phyloP scores from a whole-genome alignment of 2,329 filamentous ascomycete genomes.

The Sclerotinia spermophila region DNA sequence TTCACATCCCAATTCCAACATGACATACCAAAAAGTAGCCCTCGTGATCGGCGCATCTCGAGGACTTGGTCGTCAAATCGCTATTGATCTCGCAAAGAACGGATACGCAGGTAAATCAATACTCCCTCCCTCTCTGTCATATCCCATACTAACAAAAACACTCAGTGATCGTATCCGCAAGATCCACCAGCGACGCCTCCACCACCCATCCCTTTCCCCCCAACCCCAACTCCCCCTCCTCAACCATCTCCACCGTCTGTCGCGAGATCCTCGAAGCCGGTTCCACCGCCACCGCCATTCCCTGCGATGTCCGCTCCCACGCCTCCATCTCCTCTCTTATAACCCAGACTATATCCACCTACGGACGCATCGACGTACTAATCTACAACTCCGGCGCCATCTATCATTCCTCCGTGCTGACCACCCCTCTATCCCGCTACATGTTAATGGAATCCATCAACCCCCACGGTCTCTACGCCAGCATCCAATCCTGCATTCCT shows the following conservation, averaged over 20 bases:
- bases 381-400: slow-evolving; percentile 84
- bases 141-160: slow-evolving; percentile 2
- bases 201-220: slow-evolving; percentile 62
- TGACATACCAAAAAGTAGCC: slow-evolving; percentile 48
- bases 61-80: slow-evolving; percentile 73
- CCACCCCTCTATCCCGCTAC: slow-evolving; percentile 73
- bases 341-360: slow-evolving; percentile 41
- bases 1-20: slow-evolving; percentile 1
- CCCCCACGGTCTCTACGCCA: slow-evolving; percentile 70
- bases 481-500: slow-evolving; percentile 65
- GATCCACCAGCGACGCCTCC: slow-evolving; percentile 63
- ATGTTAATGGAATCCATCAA: slow-evolving; percentile 75
- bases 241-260: slow-evolving; percentile 78
- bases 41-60: slow-evolving; percentile 72
- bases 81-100: slow-evolving; percentile 68
- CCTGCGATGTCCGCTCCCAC: slow-evolving; percentile 65
- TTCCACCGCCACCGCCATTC: slow-evolving; percentile 61
- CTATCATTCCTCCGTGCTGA: slow-evolving; percentile 73
- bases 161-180: slow-evolving; percentile 64
- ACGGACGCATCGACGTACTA: slow-evolving; percentile 62
- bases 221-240: slow-evolving; percentile 69
- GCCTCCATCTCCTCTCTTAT: slow-evolving; percentile 58
- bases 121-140: not conserved
- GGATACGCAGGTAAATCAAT: slow-evolving; percentile 60
- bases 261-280: slow-evolving; percentile 66